Base-by-base conservation (phyloP, 306 rosid genomes). In the Astragalus membranaceus region DNA sequence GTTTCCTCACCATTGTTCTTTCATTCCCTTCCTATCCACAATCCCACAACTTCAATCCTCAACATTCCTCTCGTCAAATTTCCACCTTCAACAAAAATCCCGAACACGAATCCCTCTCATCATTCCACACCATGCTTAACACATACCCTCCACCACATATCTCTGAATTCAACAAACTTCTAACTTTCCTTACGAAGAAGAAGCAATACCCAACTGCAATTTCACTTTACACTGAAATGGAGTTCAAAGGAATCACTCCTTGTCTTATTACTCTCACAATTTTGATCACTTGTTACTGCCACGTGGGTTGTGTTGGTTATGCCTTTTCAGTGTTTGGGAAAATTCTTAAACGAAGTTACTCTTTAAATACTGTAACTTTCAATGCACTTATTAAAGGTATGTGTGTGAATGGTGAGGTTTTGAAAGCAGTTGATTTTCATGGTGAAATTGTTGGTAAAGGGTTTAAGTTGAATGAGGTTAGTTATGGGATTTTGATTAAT, bases 401-500 rank as follows among this genome's bases (percentile, higher is more conserved):
- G 10, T 74, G 66, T 32, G 11, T 42, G 7, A 55, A 7, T 54
- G 58, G 66, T 3, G 4, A 52, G 12, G 30, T 64, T 43, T 3
- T 5, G 64, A 74, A 46, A 14, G 78, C 78, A 0, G 5, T 43
- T 23, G 49, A 64, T 8, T 64, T 74, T 64, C 66, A 53, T 32
- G 78, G 54, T 8, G 57, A 53, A 10, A 14, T 64, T 6, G 66
- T 74, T 42, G 14, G 10, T 0, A 7, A 64, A 5, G 78, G 78
- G 33, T 74, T 64, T 74, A 17, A 1, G 16, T 29, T 64, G 64
- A 54, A 74, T 17, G 66, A 64, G 8, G 47, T 74, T 15, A 74
- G 39, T 64, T 64, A 74, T 32, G 66, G 72, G 57, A 64, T 52
- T 5, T 74, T 74, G 55, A 64, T 74, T 37, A n/a, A 53, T 32